Conservation (phyloP, 345 rosid species). For the Leavenworthia alabamica region DNA sequence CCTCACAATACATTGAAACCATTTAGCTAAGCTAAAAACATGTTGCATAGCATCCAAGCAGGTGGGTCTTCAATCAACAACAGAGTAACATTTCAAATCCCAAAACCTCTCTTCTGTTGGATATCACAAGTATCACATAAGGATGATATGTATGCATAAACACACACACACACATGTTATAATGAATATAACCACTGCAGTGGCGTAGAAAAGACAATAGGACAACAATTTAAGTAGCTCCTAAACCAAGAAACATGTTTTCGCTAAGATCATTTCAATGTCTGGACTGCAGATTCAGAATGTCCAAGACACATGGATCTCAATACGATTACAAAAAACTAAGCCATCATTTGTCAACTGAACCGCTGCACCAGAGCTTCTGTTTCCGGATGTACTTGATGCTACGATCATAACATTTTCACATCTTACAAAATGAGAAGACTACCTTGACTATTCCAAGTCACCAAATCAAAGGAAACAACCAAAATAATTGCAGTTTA, state of each 20-base stretch:
- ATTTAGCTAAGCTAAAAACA: not conserved
- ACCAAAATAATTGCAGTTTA: not conserved
- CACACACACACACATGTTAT: not conserved
- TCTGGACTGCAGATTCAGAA: not conserved
- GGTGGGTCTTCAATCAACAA: not conserved
- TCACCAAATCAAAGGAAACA: constrained; percentile 4
- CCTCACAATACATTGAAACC: not conserved
- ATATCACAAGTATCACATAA: not conserved
- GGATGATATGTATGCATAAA: not conserved
- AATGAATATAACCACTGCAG: not conserved
- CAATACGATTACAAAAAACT: not conserved
- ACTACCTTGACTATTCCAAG: not conserved
- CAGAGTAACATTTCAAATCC: not conserved
- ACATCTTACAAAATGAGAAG: constrained; percentile 1
- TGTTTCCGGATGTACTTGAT: not conserved
- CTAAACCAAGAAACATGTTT: not conserved
- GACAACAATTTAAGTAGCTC: not conserved
- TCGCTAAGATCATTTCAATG: not conserved
- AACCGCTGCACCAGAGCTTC: not conserved
- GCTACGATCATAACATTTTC: not conserved
- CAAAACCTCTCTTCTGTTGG: not conserved
- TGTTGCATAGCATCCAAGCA: not conserved
- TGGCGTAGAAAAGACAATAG: not conserved
- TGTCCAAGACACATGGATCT: not conserved
- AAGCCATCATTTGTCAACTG: not conserved